A percentile compares a stretch with the other conserved stretches of the same genome.
phyloP scores from a whole-genome alignment of 208 protist species.

The Trypanosoma vivax region DNA sequence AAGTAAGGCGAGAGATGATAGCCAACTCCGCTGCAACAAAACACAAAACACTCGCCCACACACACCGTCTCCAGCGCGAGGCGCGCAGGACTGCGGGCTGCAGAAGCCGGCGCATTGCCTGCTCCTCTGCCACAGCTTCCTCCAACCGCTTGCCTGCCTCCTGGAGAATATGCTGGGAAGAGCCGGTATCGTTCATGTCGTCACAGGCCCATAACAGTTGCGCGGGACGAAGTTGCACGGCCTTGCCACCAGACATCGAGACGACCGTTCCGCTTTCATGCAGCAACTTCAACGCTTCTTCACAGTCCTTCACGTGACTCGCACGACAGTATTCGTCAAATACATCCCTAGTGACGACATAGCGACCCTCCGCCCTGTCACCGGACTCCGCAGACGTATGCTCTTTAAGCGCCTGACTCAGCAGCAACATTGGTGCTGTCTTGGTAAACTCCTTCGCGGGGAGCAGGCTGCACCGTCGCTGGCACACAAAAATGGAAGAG shows the following conservation, averaged over 20 bases:
- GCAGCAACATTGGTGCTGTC: slow-evolving; percentile 44
- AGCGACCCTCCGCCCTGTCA: slow-evolving; percentile 13
- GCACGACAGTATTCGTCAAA: slow-evolving; percentile 51
- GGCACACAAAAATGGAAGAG: too few relatives aligned
- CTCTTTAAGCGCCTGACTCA: slow-evolving; percentile 46
- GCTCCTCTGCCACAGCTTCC: slow-evolving; percentile 26
- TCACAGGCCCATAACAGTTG: slow-evolving; percentile 39
- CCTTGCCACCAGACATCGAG: slow-evolving; percentile 29
- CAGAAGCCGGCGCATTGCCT: slow-evolving; percentile 29
- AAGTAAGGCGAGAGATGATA: slow-evolving; percentile 78
- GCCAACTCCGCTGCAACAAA: slow-evolving; percentile 65
- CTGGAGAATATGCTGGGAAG: slow-evolving; percentile 42
- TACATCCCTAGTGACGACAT: slow-evolving; percentile 41
- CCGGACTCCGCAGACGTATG: slow-evolving; percentile 18
- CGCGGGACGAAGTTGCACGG: slow-evolving; percentile 57
- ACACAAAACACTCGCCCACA: slow-evolving; percentile 57
- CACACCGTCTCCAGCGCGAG: slow-evolving; percentile 39
- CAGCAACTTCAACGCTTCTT: slow-evolving; percentile 32
- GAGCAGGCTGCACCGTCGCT: too few relatives aligned
- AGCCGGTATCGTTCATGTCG: not conserved
- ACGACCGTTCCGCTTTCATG: slow-evolving; percentile 49
- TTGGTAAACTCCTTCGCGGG: slow-evolving; percentile 25
- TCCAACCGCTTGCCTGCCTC: slow-evolving; percentile 29
- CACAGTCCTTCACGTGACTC: slow-evolving; percentile 41
- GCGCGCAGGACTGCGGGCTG: slow-evolving; percentile 40